These are phyloP conservation scores for Trypanosoma grayi DNA, from an alignment of 208 protist genomes.

Conservation along the genomic window DNA sequence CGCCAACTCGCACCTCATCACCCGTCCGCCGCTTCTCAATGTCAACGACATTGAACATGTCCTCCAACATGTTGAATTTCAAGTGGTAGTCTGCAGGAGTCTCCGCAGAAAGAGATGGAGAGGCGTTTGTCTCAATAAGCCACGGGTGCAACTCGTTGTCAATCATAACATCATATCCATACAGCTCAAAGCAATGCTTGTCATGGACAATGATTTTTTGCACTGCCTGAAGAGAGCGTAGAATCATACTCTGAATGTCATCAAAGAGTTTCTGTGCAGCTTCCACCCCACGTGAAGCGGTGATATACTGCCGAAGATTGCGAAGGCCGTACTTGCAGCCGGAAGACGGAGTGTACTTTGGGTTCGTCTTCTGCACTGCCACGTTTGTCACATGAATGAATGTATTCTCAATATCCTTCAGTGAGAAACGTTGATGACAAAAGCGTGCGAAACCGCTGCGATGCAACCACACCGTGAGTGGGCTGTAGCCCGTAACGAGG, in stretches of 20 bases:
- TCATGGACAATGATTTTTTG: slow-evolving; percentile 78
- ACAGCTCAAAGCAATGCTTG: slow-evolving; percentile 90
- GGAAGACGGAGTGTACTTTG: slow-evolving; percentile 83
- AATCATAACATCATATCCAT: slow-evolving; percentile 93
- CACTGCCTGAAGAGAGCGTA: slow-evolving; percentile 78
- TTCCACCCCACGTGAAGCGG: slow-evolving; percentile 77
- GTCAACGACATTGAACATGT: slow-evolving; percentile 92
- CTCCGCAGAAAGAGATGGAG: slow-evolving; percentile 92
- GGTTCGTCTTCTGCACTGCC: slow-evolving; percentile 95
- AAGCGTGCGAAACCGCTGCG: slow-evolving; percentile 92
- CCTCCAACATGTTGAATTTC: slow-evolving; percentile 94
- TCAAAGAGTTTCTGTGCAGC: slow-evolving; percentile 87
- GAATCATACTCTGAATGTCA: slow-evolving; percentile 92
- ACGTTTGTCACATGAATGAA: slow-evolving; percentile 98
- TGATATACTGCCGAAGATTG: slow-evolving; percentile 76
- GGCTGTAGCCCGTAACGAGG: slow-evolving; percentile 81
- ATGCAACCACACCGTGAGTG: slow-evolving; percentile 89
- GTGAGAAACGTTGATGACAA: slow-evolving; percentile 89
- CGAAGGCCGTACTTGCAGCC: slow-evolving; percentile 87
- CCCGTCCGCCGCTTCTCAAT: slow-evolving; percentile 75
- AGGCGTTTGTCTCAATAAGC: slow-evolving; percentile 92
- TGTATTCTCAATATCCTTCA: slow-evolving; percentile 91
- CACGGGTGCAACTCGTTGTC: slow-evolving; percentile 81
- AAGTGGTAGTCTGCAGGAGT: slow-evolving; percentile 93
- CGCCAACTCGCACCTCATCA: slow-evolving; percentile 77